A percentile compares a stretch with the other conserved stretches of the same genome.
Evolutionary conservation across 257 asterid species (phyloP).

Genomic region (Gentiana straminea): DNA sequence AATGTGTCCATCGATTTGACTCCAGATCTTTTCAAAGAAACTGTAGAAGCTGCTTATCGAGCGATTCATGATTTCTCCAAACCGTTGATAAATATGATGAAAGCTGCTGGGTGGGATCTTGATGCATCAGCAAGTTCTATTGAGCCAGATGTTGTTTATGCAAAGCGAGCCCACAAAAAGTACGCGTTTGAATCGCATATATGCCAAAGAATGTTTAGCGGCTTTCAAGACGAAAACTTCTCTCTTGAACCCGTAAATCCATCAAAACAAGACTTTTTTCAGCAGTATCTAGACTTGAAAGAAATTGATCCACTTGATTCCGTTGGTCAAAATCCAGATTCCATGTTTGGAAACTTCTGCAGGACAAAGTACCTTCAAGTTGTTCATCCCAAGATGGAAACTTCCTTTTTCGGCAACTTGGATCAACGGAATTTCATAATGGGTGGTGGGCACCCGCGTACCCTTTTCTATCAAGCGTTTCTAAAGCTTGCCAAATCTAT

Average conservation of each 20-base stretch:
- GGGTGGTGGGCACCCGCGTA: conserved; percentile 95
- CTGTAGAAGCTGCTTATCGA: conserved; percentile 70
- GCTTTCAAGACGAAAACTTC: conserved; percentile 77
- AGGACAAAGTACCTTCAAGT: conserved; percentile 56
- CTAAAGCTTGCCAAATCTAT: conserved; percentile 77
- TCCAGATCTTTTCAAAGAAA: conserved; percentile 61
- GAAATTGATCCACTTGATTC: conserved; percentile 88
- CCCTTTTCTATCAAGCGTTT: conserved; percentile 91
- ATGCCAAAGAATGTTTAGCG: conserved; percentile 87
- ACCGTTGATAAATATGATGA: conserved; percentile 98
- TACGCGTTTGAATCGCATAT: conserved; percentile 94
- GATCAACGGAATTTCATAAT: conserved; percentile 63
- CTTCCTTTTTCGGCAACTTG: conserved; percentile 80
- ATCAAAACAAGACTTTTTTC: conserved; percentile 40
- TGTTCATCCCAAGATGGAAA: conserved; percentile 91
- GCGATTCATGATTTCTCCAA: conserved; percentile 96
- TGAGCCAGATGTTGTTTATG: conserved; percentile 59
- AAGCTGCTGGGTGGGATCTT: conserved; percentile 99
- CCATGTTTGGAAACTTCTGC: conserved; percentile 71
- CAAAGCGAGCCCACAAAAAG: conserved; percentile 95
- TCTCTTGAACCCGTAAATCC: conserved; percentile 37
- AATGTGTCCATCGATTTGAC: conserved; percentile 39
- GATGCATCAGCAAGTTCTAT: conserved; percentile 93
- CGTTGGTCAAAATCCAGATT: conserved; percentile 67
- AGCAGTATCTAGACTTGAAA: conserved; percentile 57